Conservation (phyloP, 768 basidiomycete genomes). For the Leucocoprinus leucothites region DNA sequence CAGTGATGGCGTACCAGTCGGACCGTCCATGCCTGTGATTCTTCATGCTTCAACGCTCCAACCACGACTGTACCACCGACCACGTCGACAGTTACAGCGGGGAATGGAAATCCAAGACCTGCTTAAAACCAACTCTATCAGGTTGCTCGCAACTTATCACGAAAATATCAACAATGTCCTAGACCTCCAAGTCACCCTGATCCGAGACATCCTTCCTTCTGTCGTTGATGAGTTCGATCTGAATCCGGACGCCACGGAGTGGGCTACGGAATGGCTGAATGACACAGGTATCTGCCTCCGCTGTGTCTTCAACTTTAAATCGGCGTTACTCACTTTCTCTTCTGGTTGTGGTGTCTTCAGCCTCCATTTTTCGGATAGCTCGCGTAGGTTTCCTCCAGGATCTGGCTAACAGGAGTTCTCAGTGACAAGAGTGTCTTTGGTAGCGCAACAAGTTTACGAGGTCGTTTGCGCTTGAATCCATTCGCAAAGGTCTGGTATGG, state of each 20-base stretch:
- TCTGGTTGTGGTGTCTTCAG: conserved; percentile 29
- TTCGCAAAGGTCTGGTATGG: conserved; percentile 55
- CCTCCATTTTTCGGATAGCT: conserved; percentile 56
- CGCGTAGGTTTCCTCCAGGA: conserved; percentile 42
- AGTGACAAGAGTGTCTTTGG: conserved; percentile 11
- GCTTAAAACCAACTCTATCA: conserved; percentile 44
- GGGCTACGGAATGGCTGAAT: conserved; percentile 59
- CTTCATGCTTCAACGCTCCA: conserved; percentile 5
- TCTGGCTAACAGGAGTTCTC: conserved; percentile 4
- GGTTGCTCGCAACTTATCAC: conserved; percentile 47
- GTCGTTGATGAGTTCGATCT: conserved; percentile 57
- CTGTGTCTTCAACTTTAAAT: neutral
- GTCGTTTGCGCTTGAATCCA: conserved; percentile 59
- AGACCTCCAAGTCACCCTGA: conserved; percentile 48
- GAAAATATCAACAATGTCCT: conserved; percentile 43
- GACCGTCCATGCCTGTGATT: conserved; percentile 9
- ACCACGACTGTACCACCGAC: conserved; percentile 1
- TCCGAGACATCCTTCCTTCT: conserved; percentile 57
- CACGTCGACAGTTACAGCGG: neutral
- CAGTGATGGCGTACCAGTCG: conserved; percentile 7
- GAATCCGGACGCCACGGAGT: conserved; percentile 39
- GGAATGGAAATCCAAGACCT: conserved; percentile 36
- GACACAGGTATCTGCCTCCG: conserved; percentile 54
- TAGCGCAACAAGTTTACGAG: conserved; percentile 68
- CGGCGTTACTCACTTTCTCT: conserved; percentile 7